Base-by-base conservation (phyloP, 352 stramenopile genomes). In the Pelagophyceae sp. region DNA sequence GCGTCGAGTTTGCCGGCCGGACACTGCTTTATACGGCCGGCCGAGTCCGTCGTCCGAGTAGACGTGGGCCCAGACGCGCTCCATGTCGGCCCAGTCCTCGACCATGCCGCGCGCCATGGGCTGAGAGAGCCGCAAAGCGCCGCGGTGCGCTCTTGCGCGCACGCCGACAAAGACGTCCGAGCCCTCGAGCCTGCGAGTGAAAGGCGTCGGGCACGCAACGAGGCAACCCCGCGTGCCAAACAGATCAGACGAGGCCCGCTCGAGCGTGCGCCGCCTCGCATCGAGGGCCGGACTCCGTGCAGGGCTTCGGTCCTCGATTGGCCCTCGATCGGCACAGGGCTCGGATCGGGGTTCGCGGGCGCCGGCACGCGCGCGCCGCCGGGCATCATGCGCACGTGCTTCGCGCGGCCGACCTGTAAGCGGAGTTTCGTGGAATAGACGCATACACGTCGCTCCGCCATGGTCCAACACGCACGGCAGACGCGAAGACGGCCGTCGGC, bases 61-160 rank as follows among this genome's bases (percentile, higher is more conserved):
- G 15, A 86, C 78, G 63, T 89, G 82, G 54, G 33, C 33, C 85
- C 85, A 89, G 29, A 88, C 80, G 65, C 78, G 45, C 78, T 96
- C 89, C 91, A 96, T 96, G 80, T 95, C 89, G 79, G 91, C 87
- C 92, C 92, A 97, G 83, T 96, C 92, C 38, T 84, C 92, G 17
- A 97, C 91, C 33, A 96, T 90, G 37, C 92, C 92, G 83, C 95
- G 88, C 78, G 95, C 91, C 64, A 97, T 96, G 0, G 92, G 91
- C 77, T 95, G 94, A 78, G 84, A 86, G 38, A 96, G 77, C 19
- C 83, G 88, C 37, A 96, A 82, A 27, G 94, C 89, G 54, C 91
- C 91, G 72, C 91, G 84, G 77, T 89, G 82, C 76, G 88, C 77
- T 38, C 78, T 74, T 72, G 80, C 80, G 32, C 35, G 38, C 29